Evolutionary conservation across 1,139 yeast species (phyloP).

Genomic region (Kodamaea anthophila): DNA sequence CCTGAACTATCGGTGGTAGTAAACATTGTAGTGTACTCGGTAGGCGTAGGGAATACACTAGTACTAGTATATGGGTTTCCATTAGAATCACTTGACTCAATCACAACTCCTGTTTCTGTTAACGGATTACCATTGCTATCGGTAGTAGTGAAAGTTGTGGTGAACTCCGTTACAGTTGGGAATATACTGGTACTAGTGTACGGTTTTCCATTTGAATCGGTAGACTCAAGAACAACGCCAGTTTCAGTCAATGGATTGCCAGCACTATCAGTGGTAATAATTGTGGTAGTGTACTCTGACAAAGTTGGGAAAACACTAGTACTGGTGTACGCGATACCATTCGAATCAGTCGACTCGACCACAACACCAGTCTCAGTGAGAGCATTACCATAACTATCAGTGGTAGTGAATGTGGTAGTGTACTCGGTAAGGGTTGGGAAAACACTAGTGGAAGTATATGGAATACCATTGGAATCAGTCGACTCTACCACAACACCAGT

Average conservation of each 20-base stretch:
- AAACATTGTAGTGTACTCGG: slow-evolving; percentile 6
- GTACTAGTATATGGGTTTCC: slow-evolving; percentile 8
- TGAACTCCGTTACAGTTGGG: slow-evolving; percentile 6
- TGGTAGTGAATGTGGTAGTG: slow-evolving; percentile 12
- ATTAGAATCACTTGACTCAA: slow-evolving; percentile 7
- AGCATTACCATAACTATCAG: slow-evolving; percentile 4
- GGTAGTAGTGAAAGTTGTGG: slow-evolving; percentile 8
- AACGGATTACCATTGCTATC: slow-evolving; percentile 3
- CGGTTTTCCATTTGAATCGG: slow-evolving; percentile 2
- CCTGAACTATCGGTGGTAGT: slow-evolving; percentile 3
- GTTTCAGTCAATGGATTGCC: slow-evolving; percentile 6
- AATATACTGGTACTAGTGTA: background rate
- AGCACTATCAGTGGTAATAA: slow-evolving; percentile 5
- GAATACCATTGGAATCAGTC: slow-evolving; percentile 10
- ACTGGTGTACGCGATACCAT: slow-evolving; percentile 2
- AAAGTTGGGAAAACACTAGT: background rate
- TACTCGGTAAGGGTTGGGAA: background rate
- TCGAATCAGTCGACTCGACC: slow-evolving; percentile 4
- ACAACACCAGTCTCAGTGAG: slow-evolving; percentile 2
- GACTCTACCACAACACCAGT: slow-evolving; percentile 12
- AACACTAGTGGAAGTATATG: slow-evolving; percentile 8
- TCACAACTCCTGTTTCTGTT: slow-evolving; percentile 5
- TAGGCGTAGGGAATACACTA: slow-evolving; percentile 2
- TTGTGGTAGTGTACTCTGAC: slow-evolving; percentile 6
- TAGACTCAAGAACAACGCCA: slow-evolving; percentile 6